These are phyloP conservation scores for Aegilops speltoides DNA, from an alignment of 176 grass and related monocot species.

Conservation along the genomic window DNA sequence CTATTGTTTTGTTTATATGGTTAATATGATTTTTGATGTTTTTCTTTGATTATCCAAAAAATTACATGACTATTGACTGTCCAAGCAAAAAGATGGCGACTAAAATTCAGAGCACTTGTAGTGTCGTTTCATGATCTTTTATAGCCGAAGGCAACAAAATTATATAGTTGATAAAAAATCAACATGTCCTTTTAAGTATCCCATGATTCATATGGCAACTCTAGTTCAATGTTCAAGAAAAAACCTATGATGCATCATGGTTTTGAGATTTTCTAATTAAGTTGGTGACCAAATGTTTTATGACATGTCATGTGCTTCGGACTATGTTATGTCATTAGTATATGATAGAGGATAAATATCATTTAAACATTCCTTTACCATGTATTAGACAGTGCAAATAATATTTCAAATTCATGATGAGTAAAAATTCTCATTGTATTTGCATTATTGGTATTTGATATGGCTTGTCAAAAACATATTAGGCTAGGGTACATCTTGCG, in stretches of 20 bases:
- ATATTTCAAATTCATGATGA: neutral
- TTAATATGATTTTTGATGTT: neutral
- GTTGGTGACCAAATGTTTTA: neutral
- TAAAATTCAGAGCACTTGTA: neutral
- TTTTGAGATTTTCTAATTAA: neutral
- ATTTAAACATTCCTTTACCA: neutral
- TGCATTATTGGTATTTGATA: neutral
- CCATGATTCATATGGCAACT: neutral
- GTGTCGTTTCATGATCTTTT: neutral
- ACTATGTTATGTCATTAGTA: neutral
- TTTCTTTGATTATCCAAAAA: neutral
- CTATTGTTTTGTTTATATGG: neutral
- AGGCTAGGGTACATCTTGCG: neutral
- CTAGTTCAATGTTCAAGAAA: neutral
- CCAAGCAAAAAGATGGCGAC: neutral
- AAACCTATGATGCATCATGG: neutral
- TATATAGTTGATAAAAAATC: neutral
- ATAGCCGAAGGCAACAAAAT: neutral
- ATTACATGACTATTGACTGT: neutral
- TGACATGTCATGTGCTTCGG: neutral
- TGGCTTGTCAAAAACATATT: neutral
- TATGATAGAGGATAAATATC: neutral
- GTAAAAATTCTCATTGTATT: neutral
- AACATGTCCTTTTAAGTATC: neutral
- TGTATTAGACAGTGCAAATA: neutral